Evolutionary conservation across 2,329 filamentous ascomycete species (phyloP), one percentile per base, ranked within the genome.

Genomic region (Zymoseptoria tritici): DNA sequence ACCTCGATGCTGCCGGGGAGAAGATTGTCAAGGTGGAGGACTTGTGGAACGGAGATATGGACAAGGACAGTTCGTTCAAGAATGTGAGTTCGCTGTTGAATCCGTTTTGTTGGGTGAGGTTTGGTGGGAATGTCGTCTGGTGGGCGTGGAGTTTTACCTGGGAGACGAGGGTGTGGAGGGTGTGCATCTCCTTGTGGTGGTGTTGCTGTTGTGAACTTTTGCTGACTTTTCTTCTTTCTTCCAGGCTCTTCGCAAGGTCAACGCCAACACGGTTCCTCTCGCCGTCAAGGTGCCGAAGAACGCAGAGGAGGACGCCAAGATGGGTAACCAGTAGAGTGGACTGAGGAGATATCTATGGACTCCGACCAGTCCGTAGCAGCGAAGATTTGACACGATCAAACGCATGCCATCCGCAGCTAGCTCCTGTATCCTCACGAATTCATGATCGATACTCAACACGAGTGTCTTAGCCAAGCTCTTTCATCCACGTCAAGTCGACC

Each of bases 1-100:
- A 77, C 64, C 51, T 53, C 51, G 51, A 53, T 53, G 72, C 75
- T 6, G 72, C 74, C 24, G 68, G 67, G 8, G 74, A 75, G 62
- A 81, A 78, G 72, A 82, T 84, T 57, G 70, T 62, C 1, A 79
- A 78, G 70, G 77, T 84, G 3, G 77, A 83, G 70, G 81, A 84
- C 70, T 78, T 77, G 67, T 84, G 82, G 81, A 70, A 80, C 72
- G 81, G 80, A 2, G 75, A 80, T 58, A 64, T 83, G 62, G 36
- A 42, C 36, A 80, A 81, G 0, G 80, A 83, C 7, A 74, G 77
- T 0, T 63, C 70, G 1, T 78, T 84, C 66, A 72, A 74, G 24
- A 80, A 81, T 73, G 81, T 82, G 65, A 78, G 80, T 79, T 59
- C 53, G 63, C 29, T 61, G 13, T 59, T 64, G 42, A 73, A 61